Conservation (phyloP, 495 filamentous ascomycete genomes). For the Cryomyces antarcticus region DNA sequence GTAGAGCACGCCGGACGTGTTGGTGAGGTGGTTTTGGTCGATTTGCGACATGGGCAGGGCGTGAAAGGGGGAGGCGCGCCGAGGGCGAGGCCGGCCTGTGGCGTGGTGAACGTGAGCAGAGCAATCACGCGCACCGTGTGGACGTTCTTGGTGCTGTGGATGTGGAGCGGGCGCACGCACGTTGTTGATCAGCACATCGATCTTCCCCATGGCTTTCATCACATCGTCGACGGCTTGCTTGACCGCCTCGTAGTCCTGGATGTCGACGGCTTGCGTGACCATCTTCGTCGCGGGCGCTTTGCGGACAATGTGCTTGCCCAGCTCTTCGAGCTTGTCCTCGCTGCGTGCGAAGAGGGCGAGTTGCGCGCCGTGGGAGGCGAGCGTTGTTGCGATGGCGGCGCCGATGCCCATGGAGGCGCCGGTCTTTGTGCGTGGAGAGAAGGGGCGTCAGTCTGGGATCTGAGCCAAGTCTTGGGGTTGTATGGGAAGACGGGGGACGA, state of each 20-base stretch:
- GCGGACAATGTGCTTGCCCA: not conserved
- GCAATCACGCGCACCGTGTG: not conserved
- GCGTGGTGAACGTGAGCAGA: not conserved
- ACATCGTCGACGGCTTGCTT: constrained; percentile 8
- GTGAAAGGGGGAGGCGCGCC: constrained; percentile 15
- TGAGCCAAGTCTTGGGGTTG: too few relatives aligned
- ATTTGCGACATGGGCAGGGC: constrained; percentile 14
- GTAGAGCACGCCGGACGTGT: constrained; percentile 20
- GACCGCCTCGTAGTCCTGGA: constrained; percentile 12
- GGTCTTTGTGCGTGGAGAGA: constrained; percentile 3
- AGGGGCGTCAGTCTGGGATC: too few relatives aligned
- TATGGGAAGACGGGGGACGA: too few relatives aligned
- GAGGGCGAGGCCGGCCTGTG: constrained; percentile 19
- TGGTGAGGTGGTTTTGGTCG: constrained; percentile 17
- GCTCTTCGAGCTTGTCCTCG: constrained; percentile 14
- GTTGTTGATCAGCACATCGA: constrained; percentile 23
- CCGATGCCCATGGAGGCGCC: constrained; percentile 21
- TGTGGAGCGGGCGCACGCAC: not conserved
- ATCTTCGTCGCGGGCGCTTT: constrained; percentile 4
- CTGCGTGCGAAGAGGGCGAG: constrained; percentile 10
- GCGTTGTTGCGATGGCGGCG: constrained; percentile 11
- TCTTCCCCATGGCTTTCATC: constrained; percentile 8
- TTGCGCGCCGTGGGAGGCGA: constrained; percentile 11
- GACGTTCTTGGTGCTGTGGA: not conserved
- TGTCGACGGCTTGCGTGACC: constrained; percentile 9